Evolutionary conservation across 768 basidiomycete species (phyloP).

Genomic region (Phaffia tasmanica): DNA sequence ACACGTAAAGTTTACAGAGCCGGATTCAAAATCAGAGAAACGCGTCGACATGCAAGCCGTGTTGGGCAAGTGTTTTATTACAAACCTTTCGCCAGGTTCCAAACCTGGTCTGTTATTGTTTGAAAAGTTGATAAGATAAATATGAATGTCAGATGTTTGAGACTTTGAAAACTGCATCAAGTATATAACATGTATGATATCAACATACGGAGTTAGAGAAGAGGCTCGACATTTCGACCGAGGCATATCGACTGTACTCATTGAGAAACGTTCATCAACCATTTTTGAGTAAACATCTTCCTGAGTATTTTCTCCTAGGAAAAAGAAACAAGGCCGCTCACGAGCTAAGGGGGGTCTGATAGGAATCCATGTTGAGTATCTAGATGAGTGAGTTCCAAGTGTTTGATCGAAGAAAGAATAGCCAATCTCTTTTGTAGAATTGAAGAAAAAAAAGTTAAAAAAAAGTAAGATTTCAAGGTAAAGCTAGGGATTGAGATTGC

Average conservation of each 20-base stretch:
- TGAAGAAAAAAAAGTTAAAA: no score
- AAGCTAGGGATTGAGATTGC: no score
- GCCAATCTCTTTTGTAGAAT: no score
- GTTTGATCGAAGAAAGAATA: no score
- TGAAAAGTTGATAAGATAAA: not conserved
- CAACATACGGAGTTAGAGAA: constrained; percentile 78
- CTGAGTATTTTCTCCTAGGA: not conserved
- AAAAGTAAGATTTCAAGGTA: no score
- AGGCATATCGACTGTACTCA: constrained; percentile 78
- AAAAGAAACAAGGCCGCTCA: constrained; percentile 28
- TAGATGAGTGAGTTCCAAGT: no score
- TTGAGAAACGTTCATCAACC: not conserved
- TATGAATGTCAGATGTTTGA: not conserved
- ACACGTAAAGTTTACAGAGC: not conserved
- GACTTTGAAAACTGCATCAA: not conserved
- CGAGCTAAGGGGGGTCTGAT: constrained; percentile 40
- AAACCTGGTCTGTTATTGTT: constrained; percentile 63
- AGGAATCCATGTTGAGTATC: constrained; percentile 34
- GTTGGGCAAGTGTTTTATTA: not conserved
- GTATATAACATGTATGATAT: not conserved
- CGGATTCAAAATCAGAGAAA: not conserved
- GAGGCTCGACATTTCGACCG: constrained; percentile 93
- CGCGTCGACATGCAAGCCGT: not conserved
- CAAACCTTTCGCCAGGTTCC: constrained; percentile 68
- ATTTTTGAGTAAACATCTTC: no score